Conservation (phyloP, 2,329 filamentous ascomycete genomes). For the Talaromyces pinophilus region DNA sequence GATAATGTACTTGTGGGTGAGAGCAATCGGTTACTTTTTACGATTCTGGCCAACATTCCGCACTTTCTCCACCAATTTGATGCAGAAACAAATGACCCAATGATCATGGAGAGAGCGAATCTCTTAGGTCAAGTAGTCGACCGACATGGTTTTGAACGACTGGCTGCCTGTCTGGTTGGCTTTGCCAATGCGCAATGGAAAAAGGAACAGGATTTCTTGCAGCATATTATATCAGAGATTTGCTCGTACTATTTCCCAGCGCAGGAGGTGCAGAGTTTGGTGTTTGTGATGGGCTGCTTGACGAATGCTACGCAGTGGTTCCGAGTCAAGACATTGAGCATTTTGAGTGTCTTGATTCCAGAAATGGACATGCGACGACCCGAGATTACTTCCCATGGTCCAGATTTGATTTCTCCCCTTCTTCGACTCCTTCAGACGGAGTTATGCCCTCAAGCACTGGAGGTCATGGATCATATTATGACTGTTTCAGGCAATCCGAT, state of each 20-base stretch:
- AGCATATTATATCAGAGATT: constrained; percentile 71
- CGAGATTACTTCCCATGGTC: constrained; percentile 86
- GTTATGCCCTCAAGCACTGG: constrained; percentile 86
- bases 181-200: constrained; percentile 69
- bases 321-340: constrained; percentile 87
- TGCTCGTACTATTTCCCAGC: constrained; percentile 76
- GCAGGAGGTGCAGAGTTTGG: constrained; percentile 79
- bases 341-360: constrained; percentile 80
- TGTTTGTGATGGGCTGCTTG: constrained; percentile 86
- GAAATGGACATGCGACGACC: constrained; percentile 91
- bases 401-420: constrained; percentile 91
- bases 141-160: constrained; percentile 65
- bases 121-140: constrained; percentile 73
- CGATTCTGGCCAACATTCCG: constrained; percentile 87
- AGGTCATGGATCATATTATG: constrained; percentile 93
- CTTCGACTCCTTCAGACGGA: constrained; percentile 87
- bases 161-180: constrained; percentile 68
- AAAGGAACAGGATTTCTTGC: constrained; percentile 72
- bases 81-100: constrained; percentile 56
- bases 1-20: constrained; percentile 79
- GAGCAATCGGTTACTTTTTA: constrained; percentile 78
- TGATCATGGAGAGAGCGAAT: constrained; percentile 64
- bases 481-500: constrained; percentile 88
- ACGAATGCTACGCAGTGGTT: constrained; percentile 89
- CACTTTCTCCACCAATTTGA: constrained; percentile 81